Evolutionary conservation across 352 stramenopile genomes (phyloP).

Genomic region (Globisporangium barbulae): DNA sequence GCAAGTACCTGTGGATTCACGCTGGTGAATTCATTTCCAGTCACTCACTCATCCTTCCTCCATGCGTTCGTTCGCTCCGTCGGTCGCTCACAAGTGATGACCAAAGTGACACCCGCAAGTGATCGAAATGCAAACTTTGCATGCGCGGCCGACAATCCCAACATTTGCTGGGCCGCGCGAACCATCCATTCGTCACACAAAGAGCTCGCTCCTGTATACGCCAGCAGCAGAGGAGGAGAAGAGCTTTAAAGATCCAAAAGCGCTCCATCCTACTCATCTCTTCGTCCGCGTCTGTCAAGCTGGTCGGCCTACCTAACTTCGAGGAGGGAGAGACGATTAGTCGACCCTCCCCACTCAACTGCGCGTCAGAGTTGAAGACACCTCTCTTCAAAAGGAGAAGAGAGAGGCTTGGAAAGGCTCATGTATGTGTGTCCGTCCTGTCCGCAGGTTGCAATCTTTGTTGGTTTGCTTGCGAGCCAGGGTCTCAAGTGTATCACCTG

Average conservation of each 20-base stretch:
- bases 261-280: not conserved
- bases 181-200: not conserved
- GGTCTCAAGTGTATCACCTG: not conserved
- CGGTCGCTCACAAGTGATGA: not conserved
- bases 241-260: not conserved
- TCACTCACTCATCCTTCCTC: not conserved
- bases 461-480: not conserved
- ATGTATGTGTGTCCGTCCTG: not conserved
- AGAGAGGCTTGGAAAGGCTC: no score
- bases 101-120: no score
- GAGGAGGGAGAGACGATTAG: not conserved
- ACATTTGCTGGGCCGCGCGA: no score
- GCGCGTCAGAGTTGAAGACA: not conserved
- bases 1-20: not conserved
- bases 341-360: not conserved
- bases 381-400: not conserved
- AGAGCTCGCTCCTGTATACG: not conserved
- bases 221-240: not conserved
- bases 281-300: not conserved
- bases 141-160: not conserved
- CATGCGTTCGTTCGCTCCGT: not conserved
- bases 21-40: not conserved
- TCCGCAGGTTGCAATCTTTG: not conserved
- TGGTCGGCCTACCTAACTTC: not conserved
- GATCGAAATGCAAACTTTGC: no score